Base-by-base conservation (phyloP, 2,329 filamentous ascomycete genomes). In the Diplodia mutila region DNA sequence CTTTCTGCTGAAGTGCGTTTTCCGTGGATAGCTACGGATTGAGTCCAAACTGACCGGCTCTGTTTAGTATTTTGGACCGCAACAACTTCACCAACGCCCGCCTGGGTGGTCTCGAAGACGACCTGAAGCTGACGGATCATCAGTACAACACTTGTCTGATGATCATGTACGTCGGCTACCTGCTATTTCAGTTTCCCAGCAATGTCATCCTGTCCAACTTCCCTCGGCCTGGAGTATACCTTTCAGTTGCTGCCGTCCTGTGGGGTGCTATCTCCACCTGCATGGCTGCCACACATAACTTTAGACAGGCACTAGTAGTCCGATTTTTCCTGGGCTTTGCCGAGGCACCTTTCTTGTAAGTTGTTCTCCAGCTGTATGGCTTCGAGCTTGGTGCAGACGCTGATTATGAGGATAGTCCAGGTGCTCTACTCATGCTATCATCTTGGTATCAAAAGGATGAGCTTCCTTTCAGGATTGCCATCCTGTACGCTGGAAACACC, bases 391-490 rank as follows among this genome's bases (percentile, higher is more conserved):
- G 69, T 66, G 57, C n/a, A 29, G 16, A 2, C 27, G 8, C 16
- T 18, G 23, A 16, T 8, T 8, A 16, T 54, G 8, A 39, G 11
- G 70, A 73, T 18, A 63, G 59, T 14, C 59, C 83, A 12, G 83
- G 82, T 14, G 79, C 81, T 11, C 72, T 85, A n/a, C 84, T 83
- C 74, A 83, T 83, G 68, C 77, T 85, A 8, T 82, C 80, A 8
- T 82, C 80, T 69, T 86, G 84, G 83, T 86, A 86, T 70, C 86
- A 83, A 1, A 82, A 82, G 61, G 80, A 82, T 25, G 85, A 86
- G 69, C 73, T 86, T 14, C 81, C 81, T 3, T 78, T 84, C 54
- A 80, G 85, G 6, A 84, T 82, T 70, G 80, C 81, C 23, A 80
- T 85, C 59, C 81, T 87, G 66, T 86, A 85, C 73, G 81, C 83